phyloP scores from a whole-genome alignment of 2,329 filamentous ascomycete species.

The Colletotrichum chrysophilum region DNA sequence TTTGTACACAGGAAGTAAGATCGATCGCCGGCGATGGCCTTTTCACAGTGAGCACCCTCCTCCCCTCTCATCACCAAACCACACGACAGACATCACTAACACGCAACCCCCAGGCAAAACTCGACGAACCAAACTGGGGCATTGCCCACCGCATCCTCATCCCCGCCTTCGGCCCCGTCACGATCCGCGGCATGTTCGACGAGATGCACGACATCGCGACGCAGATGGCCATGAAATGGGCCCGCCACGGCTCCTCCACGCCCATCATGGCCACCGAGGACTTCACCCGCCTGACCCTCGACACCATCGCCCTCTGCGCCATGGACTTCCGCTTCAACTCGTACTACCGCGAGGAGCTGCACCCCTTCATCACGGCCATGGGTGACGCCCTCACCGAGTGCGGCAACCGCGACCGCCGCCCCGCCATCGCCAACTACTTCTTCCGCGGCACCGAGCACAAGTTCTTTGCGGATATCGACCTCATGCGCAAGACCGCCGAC shows the following conservation, averaged over 20 bases:
- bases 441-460: slow-evolving; percentile 47
- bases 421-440: slow-evolving; percentile 50
- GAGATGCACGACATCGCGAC: slow-evolving; percentile 57
- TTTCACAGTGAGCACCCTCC: slow-evolving; percentile 20
- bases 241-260: slow-evolving; percentile 44
- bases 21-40: slow-evolving; percentile 53
- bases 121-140: slow-evolving; percentile 28
- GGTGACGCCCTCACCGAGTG: slow-evolving; percentile 60
- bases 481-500: slow-evolving; percentile 55
- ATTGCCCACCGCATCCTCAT: slow-evolving; percentile 70
- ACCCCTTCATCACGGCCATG: slow-evolving; percentile 59
- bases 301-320: slow-evolving; percentile 65
- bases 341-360: slow-evolving; percentile 55
- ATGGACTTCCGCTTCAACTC: slow-evolving; percentile 68
- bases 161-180: slow-evolving; percentile 72
- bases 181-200: slow-evolving; percentile 65
- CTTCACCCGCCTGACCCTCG: slow-evolving; percentile 66
- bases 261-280: slow-evolving; percentile 60
- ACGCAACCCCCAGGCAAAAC: neutral
- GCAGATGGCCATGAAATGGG: slow-evolving; percentile 61
- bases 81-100: neutral
- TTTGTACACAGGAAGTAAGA: slow-evolving; percentile 51
- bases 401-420: slow-evolving; percentile 53
- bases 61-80: neutral
- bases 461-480: slow-evolving; percentile 54